phyloP scores from a whole-genome alignment of 106 monocot genomes.

The Ottelia alismoides region DNA sequence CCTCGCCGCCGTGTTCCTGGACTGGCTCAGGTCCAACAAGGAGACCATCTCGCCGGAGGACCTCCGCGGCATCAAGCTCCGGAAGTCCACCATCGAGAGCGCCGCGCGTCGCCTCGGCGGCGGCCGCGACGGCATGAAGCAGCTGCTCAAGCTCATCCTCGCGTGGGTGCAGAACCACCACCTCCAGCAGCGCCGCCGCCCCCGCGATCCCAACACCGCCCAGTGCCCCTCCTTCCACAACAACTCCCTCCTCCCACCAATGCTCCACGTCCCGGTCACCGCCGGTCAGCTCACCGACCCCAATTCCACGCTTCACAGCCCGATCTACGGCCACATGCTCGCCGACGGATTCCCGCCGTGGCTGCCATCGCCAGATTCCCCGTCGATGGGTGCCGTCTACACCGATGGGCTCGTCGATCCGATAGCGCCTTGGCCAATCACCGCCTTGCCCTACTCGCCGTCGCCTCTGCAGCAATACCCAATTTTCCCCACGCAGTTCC shows the following conservation, averaged over 20 bases:
- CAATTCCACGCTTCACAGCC: conserved; percentile 17
- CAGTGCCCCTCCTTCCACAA: not conserved
- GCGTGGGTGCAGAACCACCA: conserved; percentile 91
- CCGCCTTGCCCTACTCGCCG: not conserved
- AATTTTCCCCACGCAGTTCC: not conserved
- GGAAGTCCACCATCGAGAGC: conserved; percentile 60
- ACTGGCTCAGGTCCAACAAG: conserved; percentile 79
- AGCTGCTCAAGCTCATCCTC: conserved; percentile 83
- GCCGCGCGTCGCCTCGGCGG: conserved; percentile 68
- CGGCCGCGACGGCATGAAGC: conserved; percentile 39
- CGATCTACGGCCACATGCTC: not conserved
- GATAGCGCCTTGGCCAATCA: conserved; percentile 3
- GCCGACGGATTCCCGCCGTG: conserved; percentile 7
- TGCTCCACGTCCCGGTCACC: too few species aligned
- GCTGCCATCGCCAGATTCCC: conserved; percentile 4
- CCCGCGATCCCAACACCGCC: not conserved
- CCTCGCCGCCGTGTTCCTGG: conserved; percentile 59
- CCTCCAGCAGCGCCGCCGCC: conserved; percentile 33
- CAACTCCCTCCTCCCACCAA: not conserved
- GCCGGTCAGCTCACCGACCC: too few species aligned
- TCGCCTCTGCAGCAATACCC: conserved; percentile 2
- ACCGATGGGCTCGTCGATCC: not conserved
- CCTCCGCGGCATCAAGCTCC: conserved; percentile 60
- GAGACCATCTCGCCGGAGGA: conserved; percentile 74
- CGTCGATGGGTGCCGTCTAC: not conserved